A percentile compares a stretch with the other conserved stretches of the same genome.
phyloP scores from a whole-genome alignment of 768 basidiomycete species.

The Mycena galopus region DNA sequence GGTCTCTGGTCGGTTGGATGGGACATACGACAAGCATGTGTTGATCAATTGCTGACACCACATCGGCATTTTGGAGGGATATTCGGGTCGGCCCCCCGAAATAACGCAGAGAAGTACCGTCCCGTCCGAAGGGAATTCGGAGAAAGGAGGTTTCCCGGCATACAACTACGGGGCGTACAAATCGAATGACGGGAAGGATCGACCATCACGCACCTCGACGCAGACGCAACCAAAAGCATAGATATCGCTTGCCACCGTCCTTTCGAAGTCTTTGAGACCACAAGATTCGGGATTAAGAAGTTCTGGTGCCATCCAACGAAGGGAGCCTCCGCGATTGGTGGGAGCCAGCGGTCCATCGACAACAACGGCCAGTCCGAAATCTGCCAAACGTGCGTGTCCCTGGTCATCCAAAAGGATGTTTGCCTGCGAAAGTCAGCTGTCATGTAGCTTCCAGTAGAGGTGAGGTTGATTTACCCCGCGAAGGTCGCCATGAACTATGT shows the following conservation, averaged over 20 bases:
- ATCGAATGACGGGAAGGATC: background rate
- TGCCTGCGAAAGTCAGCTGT: conserved; percentile 22
- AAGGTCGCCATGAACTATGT: conserved; percentile 42
- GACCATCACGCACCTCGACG: conserved; percentile 24
- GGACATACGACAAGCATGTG: conserved; percentile 2
- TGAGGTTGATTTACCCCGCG: conserved; percentile 32
- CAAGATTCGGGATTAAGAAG: conserved; percentile 29
- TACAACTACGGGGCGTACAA: background rate
- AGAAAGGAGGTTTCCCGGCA: conserved; percentile 20
- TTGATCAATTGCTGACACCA: conserved; percentile 7
- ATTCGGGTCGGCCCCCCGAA: conserved; percentile 10
- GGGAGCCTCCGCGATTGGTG: conserved; percentile 27
- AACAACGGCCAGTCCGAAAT: conserved; percentile 37
- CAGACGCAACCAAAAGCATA: conserved; percentile 36
- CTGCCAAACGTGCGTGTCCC: conserved; percentile 32
- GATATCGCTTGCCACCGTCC: conserved; percentile 27
- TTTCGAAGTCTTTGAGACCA: conserved; percentile 10
- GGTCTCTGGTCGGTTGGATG: conserved; percentile 5
- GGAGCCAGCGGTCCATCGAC: conserved; percentile 25
- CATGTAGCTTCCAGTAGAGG: background rate
- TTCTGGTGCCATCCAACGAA: conserved; percentile 34
- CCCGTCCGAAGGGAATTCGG: background rate
- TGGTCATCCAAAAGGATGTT: conserved; percentile 38
- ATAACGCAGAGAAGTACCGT: conserved; percentile 16
- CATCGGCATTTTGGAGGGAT: background rate